Evolutionary conservation across 345 rosid genomes (phyloP).

Genomic region (Populus euphratica): DNA sequence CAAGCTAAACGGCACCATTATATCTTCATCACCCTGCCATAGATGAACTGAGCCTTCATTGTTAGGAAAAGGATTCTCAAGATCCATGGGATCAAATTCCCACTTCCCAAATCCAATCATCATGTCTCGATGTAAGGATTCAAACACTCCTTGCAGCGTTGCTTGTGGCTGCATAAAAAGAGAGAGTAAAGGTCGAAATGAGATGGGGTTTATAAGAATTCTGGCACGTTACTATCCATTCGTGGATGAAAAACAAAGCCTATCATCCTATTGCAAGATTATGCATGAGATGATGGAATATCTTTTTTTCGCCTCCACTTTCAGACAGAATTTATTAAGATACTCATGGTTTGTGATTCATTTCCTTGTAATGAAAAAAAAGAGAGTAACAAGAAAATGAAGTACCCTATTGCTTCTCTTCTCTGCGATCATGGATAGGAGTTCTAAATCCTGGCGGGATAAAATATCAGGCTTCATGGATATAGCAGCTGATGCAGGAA

Average conservation of each 20-base stretch:
- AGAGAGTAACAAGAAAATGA: neutral
- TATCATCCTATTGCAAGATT: neutral
- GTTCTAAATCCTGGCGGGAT: slow-evolving; percentile 17
- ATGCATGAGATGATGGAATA: neutral
- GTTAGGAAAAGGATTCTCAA: slow-evolving; percentile 24
- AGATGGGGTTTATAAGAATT: neutral
- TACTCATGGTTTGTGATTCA: neutral
- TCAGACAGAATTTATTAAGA: neutral
- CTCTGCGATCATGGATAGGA: neutral
- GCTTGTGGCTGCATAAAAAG: slow-evolving; percentile 8
- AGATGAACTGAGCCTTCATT: slow-evolving; percentile 29
- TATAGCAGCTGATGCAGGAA: slow-evolving; percentile 21
- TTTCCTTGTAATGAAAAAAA: neutral
- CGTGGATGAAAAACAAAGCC: neutral
- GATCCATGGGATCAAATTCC: slow-evolving; percentile 31
- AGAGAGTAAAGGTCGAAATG: neutral
- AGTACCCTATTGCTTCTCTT: neutral
- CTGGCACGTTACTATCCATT: neutral
- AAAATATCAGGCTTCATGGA: slow-evolving; percentile 2
- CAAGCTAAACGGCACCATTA: slow-evolving; percentile 21
- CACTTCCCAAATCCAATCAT: slow-evolving; percentile 29
- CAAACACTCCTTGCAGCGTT: slow-evolving; percentile 21
- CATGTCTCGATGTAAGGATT: slow-evolving; percentile 19
- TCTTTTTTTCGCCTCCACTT: neutral
- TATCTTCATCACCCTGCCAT: slow-evolving; percentile 31